phyloP scores from a whole-genome alignment of 768 basidiomycete species.

The Phlebiopsis gigantea region DNA sequence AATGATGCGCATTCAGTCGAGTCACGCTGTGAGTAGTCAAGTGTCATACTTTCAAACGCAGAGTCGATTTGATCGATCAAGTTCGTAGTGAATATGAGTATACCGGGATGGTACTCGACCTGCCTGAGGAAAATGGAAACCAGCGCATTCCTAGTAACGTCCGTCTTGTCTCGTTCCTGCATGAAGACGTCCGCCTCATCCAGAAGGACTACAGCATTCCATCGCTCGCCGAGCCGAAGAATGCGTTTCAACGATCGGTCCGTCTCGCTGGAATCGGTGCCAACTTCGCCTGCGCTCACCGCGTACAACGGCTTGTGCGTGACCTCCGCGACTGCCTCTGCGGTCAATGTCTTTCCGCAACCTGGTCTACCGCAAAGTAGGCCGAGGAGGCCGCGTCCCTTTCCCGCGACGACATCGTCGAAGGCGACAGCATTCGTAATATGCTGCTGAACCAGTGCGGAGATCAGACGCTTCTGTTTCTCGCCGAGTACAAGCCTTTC shows the following conservation, averaged over 20 bases:
- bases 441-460: slow-evolving; percentile 23
- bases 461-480: slow-evolving; percentile 30
- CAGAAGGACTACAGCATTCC: slow-evolving; percentile 31
- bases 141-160: slow-evolving; percentile 28
- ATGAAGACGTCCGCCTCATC: slow-evolving; percentile 30
- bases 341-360: slow-evolving; percentile 33
- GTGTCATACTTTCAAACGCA: slow-evolving; percentile 27
- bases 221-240: slow-evolving; percentile 27
- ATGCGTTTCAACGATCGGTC: slow-evolving; percentile 21
- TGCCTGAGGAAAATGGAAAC: slow-evolving; percentile 33
- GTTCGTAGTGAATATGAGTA: slow-evolving; percentile 33
- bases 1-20: neutral
- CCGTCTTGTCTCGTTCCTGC: slow-evolving; percentile 17
- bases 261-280: slow-evolving; percentile 20
- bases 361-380: slow-evolving; percentile 31
- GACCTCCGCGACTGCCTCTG: slow-evolving; percentile 28
- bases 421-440: neutral
- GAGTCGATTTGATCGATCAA: slow-evolving; percentile 24
- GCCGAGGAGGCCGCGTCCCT: slow-evolving; percentile 32
- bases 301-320: slow-evolving; percentile 27
- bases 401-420: slow-evolving; percentile 32
- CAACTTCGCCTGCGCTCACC: slow-evolving; percentile 30
- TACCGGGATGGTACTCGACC: slow-evolving; percentile 33
- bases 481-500: slow-evolving; percentile 27
- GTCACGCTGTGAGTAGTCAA: neutral